phyloP scores from a whole-genome alignment of 2,329 filamentous ascomycete genomes.

The Massarina eburnea region DNA sequence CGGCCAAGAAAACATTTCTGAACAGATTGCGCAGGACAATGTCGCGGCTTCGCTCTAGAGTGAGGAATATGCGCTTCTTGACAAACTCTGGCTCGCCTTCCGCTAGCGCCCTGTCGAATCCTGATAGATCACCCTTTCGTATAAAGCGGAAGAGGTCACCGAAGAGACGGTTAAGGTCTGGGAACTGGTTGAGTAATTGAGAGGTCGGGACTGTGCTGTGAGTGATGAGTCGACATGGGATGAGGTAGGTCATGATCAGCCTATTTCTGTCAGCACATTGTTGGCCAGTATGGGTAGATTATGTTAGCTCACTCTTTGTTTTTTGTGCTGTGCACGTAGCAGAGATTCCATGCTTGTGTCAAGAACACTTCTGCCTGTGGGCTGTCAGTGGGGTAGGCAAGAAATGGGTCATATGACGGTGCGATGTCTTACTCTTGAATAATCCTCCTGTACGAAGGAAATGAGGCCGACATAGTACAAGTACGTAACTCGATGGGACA shows the following conservation, averaged over 20 bases:
- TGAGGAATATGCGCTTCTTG: slow-evolving; percentile 89
- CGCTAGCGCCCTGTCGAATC: slow-evolving; percentile 79
- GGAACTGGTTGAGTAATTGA: slow-evolving; percentile 71
- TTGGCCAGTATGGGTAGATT: neutral
- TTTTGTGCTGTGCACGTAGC: slow-evolving; percentile 68
- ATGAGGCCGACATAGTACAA: slow-evolving; percentile 95
- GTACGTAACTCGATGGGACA: slow-evolving; percentile 90
- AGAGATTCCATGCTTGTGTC: slow-evolving; percentile 78
- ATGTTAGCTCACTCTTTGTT: slow-evolving; percentile 72
- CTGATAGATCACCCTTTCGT: slow-evolving; percentile 75
- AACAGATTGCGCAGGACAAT: slow-evolving; percentile 89
- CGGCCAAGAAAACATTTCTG: slow-evolving; percentile 84
- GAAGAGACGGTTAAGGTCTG: slow-evolving; percentile 76
- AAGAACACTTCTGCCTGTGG: slow-evolving; percentile 54
- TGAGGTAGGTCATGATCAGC: slow-evolving; percentile 89
- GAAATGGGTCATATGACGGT: neutral
- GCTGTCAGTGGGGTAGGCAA: slow-evolving; percentile 16
- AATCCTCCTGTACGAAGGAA: slow-evolving; percentile 93
- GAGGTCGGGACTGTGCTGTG: slow-evolving; percentile 78
- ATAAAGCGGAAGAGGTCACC: slow-evolving; percentile 77
- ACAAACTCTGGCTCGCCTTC: slow-evolving; percentile 91
- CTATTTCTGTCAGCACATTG: slow-evolving; percentile 48
- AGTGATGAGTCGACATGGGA: slow-evolving; percentile 89
- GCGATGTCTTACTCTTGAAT: slow-evolving; percentile 62
- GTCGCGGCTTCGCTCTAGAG: slow-evolving; percentile 87